Conservation (phyloP, 257 asterid genomes). For the Perilla frutescens region DNA sequence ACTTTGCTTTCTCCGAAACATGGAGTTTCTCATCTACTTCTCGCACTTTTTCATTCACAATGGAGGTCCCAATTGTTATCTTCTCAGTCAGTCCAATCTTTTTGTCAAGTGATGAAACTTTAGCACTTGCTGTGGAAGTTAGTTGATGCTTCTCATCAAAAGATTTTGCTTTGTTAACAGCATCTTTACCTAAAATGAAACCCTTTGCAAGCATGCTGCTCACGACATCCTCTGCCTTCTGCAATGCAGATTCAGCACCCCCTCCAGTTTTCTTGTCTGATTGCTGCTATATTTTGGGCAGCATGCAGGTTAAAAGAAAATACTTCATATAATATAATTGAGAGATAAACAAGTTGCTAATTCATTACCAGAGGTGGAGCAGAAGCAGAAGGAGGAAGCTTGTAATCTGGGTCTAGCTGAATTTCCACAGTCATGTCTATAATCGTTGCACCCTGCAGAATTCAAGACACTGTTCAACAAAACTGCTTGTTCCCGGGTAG, state of each 20-base stretch:
- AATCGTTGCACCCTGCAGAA: slow-evolving; percentile 82
- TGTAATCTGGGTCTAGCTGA: slow-evolving; percentile 66
- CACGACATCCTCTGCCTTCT: slow-evolving; percentile 92
- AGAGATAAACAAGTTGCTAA: slow-evolving; percentile 7
- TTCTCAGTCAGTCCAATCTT: slow-evolving; percentile 82
- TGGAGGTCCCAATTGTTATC: slow-evolving; percentile 72
- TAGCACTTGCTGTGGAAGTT: slow-evolving; percentile 84
- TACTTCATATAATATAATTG: not conserved
- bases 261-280: slow-evolving; percentile 47
- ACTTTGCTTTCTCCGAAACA: slow-evolving; percentile 86
- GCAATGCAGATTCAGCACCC: slow-evolving; percentile 68
- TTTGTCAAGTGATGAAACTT: slow-evolving; percentile 72
- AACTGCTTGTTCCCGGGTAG: not conserved
- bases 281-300: slow-evolving; percentile 47
- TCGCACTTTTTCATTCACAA: slow-evolving; percentile 78
- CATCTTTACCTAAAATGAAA: slow-evolving; percentile 82
- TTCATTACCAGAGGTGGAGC: slow-evolving; percentile 56
- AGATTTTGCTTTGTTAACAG: slow-evolving; percentile 74
- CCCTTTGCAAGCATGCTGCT: slow-evolving; percentile 94
- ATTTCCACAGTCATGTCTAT: slow-evolving; percentile 83
- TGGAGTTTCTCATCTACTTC: slow-evolving; percentile 91
- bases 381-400: slow-evolving; percentile 77
- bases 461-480: not conserved
- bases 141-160: slow-evolving; percentile 86
- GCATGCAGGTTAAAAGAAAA: slow-evolving; percentile 30